phyloP scores from a whole-genome alignment of 192 early-diverging fungal species.

The Irineochytrium annulatum region DNA sequence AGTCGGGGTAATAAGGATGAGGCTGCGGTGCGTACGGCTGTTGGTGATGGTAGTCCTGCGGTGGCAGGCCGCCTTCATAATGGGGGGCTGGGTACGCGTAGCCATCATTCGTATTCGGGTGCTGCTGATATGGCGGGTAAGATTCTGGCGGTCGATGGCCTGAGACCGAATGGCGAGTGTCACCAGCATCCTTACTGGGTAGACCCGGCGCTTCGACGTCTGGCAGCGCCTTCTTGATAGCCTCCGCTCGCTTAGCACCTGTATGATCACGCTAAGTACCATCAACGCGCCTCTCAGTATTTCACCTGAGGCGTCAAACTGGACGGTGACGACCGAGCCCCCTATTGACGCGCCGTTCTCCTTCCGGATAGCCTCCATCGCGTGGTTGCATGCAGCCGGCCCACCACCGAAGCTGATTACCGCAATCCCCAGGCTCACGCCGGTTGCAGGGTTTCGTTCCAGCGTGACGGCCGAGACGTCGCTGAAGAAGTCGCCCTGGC shows the following conservation, averaged over 20 bases:
- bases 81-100: too few relatives aligned
- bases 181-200: too few relatives aligned
- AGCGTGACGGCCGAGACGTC: slow-evolving; percentile 4
- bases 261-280: too few relatives aligned
- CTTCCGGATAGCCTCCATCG: background rate
- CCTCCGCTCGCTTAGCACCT: too few relatives aligned
- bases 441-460: background rate
- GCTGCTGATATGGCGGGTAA: too few relatives aligned
- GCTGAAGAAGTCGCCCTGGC: slow-evolving; percentile 7
- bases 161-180: too few relatives aligned
- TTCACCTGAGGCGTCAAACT: background rate
- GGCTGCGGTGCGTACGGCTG: background rate
- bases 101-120: too few relatives aligned
- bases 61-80: too few relatives aligned
- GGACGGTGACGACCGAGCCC: background rate
- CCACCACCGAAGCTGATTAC: background rate
- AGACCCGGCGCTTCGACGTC: too few relatives aligned
- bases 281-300: background rate
- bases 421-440: background rate
- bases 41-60: background rate
- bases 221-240: too few relatives aligned
- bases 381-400: background rate
- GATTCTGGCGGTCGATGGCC: too few relatives aligned
- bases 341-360: background rate
- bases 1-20: background rate